A percentile compares a stretch with the other conserved stretches of the same genome.
These are phyloP conservation scores for Arachis monticola DNA, from an alignment of 331 rosid genomes.

Conservation along the genomic window DNA sequence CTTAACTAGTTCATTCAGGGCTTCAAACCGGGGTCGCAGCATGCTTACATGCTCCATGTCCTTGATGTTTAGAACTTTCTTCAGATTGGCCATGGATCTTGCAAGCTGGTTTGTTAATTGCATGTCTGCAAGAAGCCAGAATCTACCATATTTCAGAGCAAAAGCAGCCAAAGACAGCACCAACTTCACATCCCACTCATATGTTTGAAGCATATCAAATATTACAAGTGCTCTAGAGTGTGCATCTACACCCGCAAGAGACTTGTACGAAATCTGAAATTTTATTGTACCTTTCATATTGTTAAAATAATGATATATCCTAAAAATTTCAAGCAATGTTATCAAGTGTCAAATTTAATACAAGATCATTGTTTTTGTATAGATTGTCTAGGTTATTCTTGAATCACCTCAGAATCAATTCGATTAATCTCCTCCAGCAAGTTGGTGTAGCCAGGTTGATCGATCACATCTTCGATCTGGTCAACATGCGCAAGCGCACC, in stretches of 20 bases:
- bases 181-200: slow-evolving; percentile 65
- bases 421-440: slow-evolving; percentile 59
- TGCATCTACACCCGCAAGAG: slow-evolving; percentile 56
- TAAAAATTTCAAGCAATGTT: neutral
- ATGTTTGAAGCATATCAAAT: slow-evolving; percentile 55
- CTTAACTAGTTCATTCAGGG: slow-evolving; percentile 53
- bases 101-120: slow-evolving; percentile 58
- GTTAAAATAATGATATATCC: neutral
- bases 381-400: neutral
- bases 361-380: neutral
- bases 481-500: slow-evolving; percentile 35
- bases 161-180: slow-evolving; percentile 62
- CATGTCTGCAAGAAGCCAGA: slow-evolving; percentile 66
- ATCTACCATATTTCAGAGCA: slow-evolving; percentile 59
- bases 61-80: slow-evolving; percentile 55
- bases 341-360: neutral
- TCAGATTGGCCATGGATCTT: slow-evolving; percentile 68
- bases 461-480: slow-evolving; percentile 44
- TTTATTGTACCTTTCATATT: slow-evolving; percentile 26
- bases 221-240: slow-evolving; percentile 55
- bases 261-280: slow-evolving; percentile 62
- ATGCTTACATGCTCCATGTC: slow-evolving; percentile 43
- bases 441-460: slow-evolving; percentile 37
- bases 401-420: slow-evolving; percentile 58
- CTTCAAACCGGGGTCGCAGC: slow-evolving; percentile 57